Base-by-base conservation (phyloP, 225 moss, liverwort and hornwort species). In the Asterella californica region DNA sequence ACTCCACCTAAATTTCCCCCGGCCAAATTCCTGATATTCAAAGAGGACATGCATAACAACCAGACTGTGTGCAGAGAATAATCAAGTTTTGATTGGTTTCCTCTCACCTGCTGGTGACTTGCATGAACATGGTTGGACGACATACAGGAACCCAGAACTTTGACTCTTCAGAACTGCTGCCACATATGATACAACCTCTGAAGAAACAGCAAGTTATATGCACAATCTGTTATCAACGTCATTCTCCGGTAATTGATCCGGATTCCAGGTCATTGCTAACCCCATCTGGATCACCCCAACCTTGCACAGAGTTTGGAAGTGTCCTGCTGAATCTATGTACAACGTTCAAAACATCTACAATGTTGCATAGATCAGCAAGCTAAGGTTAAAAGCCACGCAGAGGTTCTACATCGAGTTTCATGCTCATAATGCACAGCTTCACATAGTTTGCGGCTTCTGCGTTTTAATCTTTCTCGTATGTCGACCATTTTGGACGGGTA, bases 401-500 rank as follows among this genome's bases (percentile, higher is more conserved):
- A 36, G 32, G 33, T 66, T 34, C 14, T 66, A 6, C 34, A 33
- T 18, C 66, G 9, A 52, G 12, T 1, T 12, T 14, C 52, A 52
- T 14, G 57, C 1, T 33, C 17, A 33, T 10, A 33, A 17, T 66
- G 46, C 25, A 71, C 14, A 37, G 46, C 15, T 25, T 71, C 71
- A 71, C 24, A 21, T 12, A 47, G 47, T 24, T 71, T 71, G 71
- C 25, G 42, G 70, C 21, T 57, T 75, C 75, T 75, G 34, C 18
- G 34, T 53, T 6, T 54, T 15, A 15, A 55, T 36, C 21, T 32
- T 54, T 24, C 33, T 54, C 54, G 36, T 24, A 14, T 54, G 57
- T 34, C 30, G 75, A 54, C 55, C 75, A 54, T 75, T 75, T 36
- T 75, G 75, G 18, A 54, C 7, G 6, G 55, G 53, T 54, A 33